Conservation (phyloP, 2,329 filamentous ascomycete genomes). For the Sclerotiophoma versabilis region DNA sequence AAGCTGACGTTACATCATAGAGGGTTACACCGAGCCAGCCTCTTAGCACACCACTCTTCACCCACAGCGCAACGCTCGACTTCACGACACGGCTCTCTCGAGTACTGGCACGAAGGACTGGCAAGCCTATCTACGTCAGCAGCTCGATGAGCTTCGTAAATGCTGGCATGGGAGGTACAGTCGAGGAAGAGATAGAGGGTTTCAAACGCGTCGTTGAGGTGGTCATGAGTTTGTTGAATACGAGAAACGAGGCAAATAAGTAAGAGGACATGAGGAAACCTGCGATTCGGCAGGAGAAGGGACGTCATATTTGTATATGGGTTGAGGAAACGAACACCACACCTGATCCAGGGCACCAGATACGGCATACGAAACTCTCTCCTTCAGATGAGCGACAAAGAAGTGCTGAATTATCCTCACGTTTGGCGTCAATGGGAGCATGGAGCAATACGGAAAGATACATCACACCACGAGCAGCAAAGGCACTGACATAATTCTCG, state of each 20-base stretch:
- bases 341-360: too few relatives aligned
- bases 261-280: too few relatives aligned
- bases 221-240: constrained; percentile 54
- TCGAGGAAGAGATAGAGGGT: constrained; percentile 94
- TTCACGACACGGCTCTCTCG: constrained; percentile 87
- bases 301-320: too few relatives aligned
- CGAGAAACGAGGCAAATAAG: neutral
- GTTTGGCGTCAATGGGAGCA: too few relatives aligned
- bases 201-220: constrained; percentile 77
- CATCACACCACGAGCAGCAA: neutral
- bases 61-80: constrained; percentile 77
- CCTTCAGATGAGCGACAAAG: too few relatives aligned
- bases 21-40: constrained; percentile 61
- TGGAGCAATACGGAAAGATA: too few relatives aligned
- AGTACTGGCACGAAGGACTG: constrained; percentile 75
- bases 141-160: constrained; percentile 82
- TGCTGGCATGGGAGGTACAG: constrained; percentile 76
- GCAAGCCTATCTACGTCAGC: constrained; percentile 84
- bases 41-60: constrained; percentile 80
- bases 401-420: too few relatives aligned
- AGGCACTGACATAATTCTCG: neutral
- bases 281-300: too few relatives aligned
- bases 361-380: too few relatives aligned
- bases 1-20: constrained; percentile 34
- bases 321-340: too few relatives aligned